phyloP scores from a whole-genome alignment of 73 alveolate genomes.

The Paramecium bursaria region DNA sequence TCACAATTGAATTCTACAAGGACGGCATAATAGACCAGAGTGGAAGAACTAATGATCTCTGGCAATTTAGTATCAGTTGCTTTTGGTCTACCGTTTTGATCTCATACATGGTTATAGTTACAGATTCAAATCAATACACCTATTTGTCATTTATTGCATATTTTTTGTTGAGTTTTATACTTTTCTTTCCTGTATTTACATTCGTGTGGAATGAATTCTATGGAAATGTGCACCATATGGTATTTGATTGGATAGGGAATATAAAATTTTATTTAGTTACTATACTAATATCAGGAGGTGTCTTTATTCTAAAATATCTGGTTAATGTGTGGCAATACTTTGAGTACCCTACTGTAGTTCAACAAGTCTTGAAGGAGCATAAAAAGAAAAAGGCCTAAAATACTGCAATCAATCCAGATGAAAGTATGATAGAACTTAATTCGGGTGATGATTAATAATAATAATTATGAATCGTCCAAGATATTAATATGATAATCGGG shows the following conservation, averaged over 20 bases:
- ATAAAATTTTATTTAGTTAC: slow-evolving; percentile 7
- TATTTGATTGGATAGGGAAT: slow-evolving; percentile 45
- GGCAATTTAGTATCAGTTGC: slow-evolving; percentile 18
- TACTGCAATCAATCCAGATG: too few relatives aligned
- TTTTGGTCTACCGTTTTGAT: slow-evolving; percentile 44
- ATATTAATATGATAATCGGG: slow-evolving; percentile 3
- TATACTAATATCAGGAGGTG: background rate
- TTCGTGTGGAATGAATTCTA: slow-evolving; percentile 48
- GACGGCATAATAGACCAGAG: background rate
- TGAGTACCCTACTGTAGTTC: slow-evolving; percentile 2
- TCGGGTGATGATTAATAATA: slow-evolving; percentile 26
- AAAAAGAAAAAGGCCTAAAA: too few relatives aligned
- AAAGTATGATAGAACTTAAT: too few relatives aligned
- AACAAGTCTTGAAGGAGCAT: too few relatives aligned
- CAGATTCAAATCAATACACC: slow-evolving; percentile 45
- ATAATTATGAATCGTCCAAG: slow-evolving; percentile 33
- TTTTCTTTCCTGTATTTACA: slow-evolving; percentile 30
- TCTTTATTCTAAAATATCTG: slow-evolving; percentile 16
- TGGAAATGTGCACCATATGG: slow-evolving; percentile 12
- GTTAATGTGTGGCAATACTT: slow-evolving; percentile 17
- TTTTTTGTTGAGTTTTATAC: slow-evolving; percentile 15
- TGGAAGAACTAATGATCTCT: slow-evolving; percentile 41
- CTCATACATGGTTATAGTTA: slow-evolving; percentile 24
- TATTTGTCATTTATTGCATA: slow-evolving; percentile 9
- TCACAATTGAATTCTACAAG: background rate